phyloP scores from a whole-genome alignment of 257 asterid genomes.

The Solanum ahanhuiri region DNA sequence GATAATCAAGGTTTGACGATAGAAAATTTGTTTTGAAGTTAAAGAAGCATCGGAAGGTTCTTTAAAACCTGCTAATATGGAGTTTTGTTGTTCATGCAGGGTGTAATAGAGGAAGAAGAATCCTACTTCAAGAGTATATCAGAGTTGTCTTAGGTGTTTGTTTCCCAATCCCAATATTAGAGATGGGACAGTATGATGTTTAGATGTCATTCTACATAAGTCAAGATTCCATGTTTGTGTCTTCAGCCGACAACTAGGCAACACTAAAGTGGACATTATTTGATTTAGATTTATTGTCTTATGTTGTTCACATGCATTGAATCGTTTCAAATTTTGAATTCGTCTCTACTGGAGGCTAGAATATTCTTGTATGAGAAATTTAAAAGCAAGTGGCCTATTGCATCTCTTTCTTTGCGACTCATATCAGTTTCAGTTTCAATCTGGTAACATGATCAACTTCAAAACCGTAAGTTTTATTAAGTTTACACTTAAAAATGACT shows the following conservation, averaged over 20 bases:
- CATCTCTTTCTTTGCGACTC: not conserved
- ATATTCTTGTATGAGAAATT: too few species aligned
- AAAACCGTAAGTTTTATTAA: not conserved
- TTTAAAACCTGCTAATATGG: not conserved
- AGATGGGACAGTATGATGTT: not conserved
- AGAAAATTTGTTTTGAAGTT: not conserved
- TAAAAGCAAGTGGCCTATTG: not conserved
- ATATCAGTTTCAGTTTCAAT: not conserved
- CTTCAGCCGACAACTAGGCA: not conserved
- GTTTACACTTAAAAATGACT: not conserved
- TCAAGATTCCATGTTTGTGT: not conserved
- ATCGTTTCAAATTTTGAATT: not conserved
- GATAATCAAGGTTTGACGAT: conserved; percentile 62
- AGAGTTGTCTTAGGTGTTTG: not conserved
- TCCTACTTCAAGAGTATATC: conserved; percentile 13
- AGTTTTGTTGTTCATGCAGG: conserved; percentile 34
- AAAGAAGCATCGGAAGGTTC: not conserved
- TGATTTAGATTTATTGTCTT: not conserved
- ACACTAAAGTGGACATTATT: not conserved
- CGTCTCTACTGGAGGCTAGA: too few species aligned
- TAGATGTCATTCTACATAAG: not conserved
- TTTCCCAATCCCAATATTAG: not conserved
- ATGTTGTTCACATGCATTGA: not conserved
- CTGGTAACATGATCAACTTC: not conserved
- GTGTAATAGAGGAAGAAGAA: conserved; percentile 51